Conservation (phyloP, 2,329 filamentous ascomycete genomes). For the Aspergillus brasiliensis region DNA sequence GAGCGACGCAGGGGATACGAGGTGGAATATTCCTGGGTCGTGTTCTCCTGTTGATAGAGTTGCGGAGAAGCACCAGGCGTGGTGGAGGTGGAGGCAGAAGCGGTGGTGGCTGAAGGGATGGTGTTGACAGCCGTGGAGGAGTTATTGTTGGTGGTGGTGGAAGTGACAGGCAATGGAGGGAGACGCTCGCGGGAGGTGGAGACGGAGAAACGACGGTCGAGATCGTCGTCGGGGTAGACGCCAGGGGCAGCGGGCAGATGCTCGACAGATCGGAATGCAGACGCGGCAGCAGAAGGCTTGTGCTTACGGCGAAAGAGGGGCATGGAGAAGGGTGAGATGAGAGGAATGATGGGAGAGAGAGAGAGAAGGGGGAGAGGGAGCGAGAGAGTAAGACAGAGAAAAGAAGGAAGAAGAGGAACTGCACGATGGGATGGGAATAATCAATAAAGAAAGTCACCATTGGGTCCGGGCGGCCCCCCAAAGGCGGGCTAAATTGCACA, state of each 20-base stretch:
- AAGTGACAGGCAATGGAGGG: conserved; percentile 11
- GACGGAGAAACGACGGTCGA: conserved; percentile 11
- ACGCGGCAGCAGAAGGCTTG: conserved; percentile 16
- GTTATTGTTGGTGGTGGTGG: conserved; percentile 18
- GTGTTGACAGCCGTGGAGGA: conserved; percentile 11
- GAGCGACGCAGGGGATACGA: conserved; percentile 22
- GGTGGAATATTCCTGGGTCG: conserved; percentile 4
- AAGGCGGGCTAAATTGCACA: background rate
- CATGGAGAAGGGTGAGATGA: conserved; percentile 16
- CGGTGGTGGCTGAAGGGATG: conserved; percentile 17
- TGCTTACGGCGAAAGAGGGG: conserved; percentile 21
- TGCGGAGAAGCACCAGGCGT: background rate
- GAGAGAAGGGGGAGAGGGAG: background rate
- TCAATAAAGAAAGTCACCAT: conserved; percentile 5
- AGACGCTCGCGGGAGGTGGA: conserved; percentile 15
- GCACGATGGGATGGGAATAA: background rate
- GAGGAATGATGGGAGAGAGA: background rate
- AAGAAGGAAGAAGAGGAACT: conserved; percentile 5
- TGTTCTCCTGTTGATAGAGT: background rate
- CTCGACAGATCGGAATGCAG: conserved; percentile 21
- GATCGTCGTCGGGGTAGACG: conserved; percentile 12
- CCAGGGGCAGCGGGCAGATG: conserved; percentile 17
- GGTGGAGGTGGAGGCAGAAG: conserved; percentile 16
- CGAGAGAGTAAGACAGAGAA: background rate
- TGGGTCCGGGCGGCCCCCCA: background rate